phyloP scores from a whole-genome alignment of 2,329 filamentous ascomycete species.

The Trichoderma sp. region DNA sequence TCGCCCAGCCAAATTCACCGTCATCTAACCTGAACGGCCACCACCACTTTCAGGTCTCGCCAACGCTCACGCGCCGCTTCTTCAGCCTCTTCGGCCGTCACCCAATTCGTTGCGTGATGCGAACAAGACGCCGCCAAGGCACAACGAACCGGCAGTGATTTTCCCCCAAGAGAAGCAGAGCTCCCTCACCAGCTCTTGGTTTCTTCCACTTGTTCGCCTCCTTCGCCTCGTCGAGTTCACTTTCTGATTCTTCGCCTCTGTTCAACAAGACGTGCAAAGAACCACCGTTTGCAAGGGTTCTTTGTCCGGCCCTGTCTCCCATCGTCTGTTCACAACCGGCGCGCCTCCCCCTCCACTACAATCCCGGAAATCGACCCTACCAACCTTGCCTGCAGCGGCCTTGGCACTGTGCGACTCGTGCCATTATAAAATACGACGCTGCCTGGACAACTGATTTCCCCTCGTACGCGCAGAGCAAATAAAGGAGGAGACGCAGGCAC shows the following conservation, averaged over 20 bases:
- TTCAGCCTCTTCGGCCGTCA: slow-evolving; percentile 12
- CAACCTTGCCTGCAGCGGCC: neutral
- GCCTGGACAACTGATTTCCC: slow-evolving; percentile 12
- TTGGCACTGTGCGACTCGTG: slow-evolving; percentile 24
- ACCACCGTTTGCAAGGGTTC: slow-evolving; percentile 13
- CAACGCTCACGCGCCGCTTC: slow-evolving; percentile 17
- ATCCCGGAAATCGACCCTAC: slow-evolving; percentile 1
- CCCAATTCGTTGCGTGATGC: slow-evolving; percentile 25
- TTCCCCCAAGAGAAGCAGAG: neutral
- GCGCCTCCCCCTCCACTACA: slow-evolving; percentile 20
- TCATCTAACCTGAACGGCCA: neutral
- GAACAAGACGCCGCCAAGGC: slow-evolving; percentile 4
- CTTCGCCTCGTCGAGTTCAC: neutral
- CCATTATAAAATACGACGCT: slow-evolving; percentile 21
- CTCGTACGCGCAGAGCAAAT: slow-evolving; percentile 6
- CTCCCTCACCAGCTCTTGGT: too few species aligned
- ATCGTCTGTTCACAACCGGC: neutral
- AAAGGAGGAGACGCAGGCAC: slow-evolving; percentile 10
- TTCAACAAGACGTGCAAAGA: neutral
- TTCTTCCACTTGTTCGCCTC: neutral
- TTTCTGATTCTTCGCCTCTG: too few species aligned
- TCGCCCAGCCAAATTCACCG: neutral
- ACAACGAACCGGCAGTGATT: slow-evolving; percentile 4
- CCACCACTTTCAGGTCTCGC: slow-evolving; percentile 5
- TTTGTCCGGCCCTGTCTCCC: slow-evolving; percentile 9